Percentiles rank a stretch among this genome's conserved stretches.
These are phyloP conservation scores for Chlamydomonas incerta DNA, from an alignment of 139 green algal genomes.

Conservation along the genomic window DNA sequence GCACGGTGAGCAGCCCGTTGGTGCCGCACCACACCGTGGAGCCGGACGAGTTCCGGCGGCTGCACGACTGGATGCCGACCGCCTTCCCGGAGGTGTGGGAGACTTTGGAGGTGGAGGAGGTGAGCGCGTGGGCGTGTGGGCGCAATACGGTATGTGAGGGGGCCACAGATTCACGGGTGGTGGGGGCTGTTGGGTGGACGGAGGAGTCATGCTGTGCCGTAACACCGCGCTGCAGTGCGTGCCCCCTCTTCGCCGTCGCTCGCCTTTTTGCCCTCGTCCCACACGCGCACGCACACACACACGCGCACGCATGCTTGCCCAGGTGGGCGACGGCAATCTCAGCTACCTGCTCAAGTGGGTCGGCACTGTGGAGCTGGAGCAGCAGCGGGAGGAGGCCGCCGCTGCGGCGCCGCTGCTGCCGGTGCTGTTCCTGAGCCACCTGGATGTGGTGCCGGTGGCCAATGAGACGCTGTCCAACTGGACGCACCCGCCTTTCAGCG, in stretches of 20 bases:
- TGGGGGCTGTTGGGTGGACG: too few species aligned
- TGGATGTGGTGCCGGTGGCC: conserved; percentile 81
- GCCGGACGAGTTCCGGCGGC: conserved; percentile 19
- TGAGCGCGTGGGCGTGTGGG: background rate
- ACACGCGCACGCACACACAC: background rate
- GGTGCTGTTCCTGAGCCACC: conserved; percentile 72
- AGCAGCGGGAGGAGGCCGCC: background rate
- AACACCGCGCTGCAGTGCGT: too few species aligned
- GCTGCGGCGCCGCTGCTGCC: conserved; percentile 44
- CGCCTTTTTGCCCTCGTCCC: too few species aligned
- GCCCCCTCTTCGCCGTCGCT: too few species aligned
- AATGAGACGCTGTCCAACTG: conserved; percentile 53
- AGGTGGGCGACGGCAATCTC: conserved; percentile 21
- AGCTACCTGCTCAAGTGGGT: conserved; percentile 73
- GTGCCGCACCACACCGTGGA: conserved; percentile 23
- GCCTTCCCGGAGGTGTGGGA: conserved; percentile 43
- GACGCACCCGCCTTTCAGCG: conserved; percentile 73
- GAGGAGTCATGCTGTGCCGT: too few species aligned
- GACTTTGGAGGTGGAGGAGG: conserved; percentile 47
- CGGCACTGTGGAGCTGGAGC: conserved; percentile 44
- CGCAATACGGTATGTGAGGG: too few species aligned
- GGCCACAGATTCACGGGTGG: too few species aligned
- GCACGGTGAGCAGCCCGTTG: conserved; percentile 26
- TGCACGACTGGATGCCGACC: conserved; percentile 35
- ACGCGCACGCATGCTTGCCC: background rate